Evolutionary conservation across 352 stramenopile species (phyloP).

Genomic region (Plasmopara muralis): DNA sequence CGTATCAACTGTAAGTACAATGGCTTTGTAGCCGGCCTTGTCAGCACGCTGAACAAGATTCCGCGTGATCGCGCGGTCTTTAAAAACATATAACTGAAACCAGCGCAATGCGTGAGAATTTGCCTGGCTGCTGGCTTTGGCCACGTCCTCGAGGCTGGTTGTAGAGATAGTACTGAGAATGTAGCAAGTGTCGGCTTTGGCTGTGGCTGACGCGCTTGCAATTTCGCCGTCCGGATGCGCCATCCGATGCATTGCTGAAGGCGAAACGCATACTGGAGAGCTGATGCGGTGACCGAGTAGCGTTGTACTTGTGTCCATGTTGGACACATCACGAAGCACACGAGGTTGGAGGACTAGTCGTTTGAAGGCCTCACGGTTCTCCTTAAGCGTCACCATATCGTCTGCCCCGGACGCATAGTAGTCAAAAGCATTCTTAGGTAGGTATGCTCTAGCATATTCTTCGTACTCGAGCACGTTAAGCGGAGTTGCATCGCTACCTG

Average conservation of each 20-base stretch:
- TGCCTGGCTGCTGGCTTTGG: conserved; percentile 44
- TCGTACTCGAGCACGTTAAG: conserved; percentile 90
- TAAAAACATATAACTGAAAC: conserved; percentile 97
- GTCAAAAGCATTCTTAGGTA: conserved; percentile 89
- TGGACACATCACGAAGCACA: conserved; percentile 89
- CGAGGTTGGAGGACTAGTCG: conserved; percentile 91
- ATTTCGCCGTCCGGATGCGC: conserved; percentile 92
- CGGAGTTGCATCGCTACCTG: conserved; percentile 61
- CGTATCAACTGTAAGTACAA: conserved; percentile 94
- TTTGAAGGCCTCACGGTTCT: conserved; percentile 88
- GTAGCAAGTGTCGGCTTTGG: conserved; percentile 85
- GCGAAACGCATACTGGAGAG: conserved; percentile 90
- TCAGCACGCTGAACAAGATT: conserved; percentile 87
- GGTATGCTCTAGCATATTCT: conserved; percentile 78
- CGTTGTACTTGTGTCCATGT: conserved; percentile 89
- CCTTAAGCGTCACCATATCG: conserved; percentile 82
- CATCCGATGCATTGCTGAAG: conserved; percentile 90
- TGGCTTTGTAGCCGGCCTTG: conserved; percentile 92
- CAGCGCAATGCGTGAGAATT: conserved; percentile 84
- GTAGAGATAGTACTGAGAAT: conserved; percentile 87
- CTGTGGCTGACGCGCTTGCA: conserved; percentile 71
- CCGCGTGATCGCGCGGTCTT: conserved; percentile 86
- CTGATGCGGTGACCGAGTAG: conserved; percentile 86
- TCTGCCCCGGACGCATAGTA: conserved; percentile 92
- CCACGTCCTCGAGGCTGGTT: conserved; percentile 42